phyloP scores from a whole-genome alignment of 352 stramenopile species.

The Pythium chondricola region DNA sequence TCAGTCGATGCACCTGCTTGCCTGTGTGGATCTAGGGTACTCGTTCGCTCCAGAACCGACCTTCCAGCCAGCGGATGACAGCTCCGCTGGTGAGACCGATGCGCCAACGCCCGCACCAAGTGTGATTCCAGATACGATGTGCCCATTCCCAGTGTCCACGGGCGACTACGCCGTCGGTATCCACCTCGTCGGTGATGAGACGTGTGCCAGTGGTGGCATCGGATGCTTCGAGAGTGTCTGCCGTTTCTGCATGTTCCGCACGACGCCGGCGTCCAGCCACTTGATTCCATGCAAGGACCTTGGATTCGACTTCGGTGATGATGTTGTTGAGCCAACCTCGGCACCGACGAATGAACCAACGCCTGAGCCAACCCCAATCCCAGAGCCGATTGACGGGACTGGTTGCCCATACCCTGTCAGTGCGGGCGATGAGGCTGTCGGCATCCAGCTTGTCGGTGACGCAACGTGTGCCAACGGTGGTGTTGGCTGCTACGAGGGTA shows the following conservation, averaged over 20 bases:
- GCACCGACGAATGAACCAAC: too few relatives aligned
- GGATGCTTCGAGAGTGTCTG: constrained; percentile 14
- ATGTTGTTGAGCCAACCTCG: too few relatives aligned
- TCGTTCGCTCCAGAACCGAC: too few relatives aligned
- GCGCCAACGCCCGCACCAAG: too few relatives aligned
- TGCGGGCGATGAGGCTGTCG: constrained; percentile 13
- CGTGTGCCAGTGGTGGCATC: constrained; percentile 8
- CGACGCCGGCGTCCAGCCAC: constrained; percentile 17
- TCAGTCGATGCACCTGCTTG: constrained; percentile 4
- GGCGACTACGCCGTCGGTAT: constrained; percentile 11
- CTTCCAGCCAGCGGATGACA: too few relatives aligned
- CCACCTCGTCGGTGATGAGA: neutral
- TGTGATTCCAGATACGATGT: too few relatives aligned
- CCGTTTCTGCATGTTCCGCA: constrained; percentile 14
- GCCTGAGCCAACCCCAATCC: too few relatives aligned
- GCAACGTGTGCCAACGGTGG: constrained; percentile 11
- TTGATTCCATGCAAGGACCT: constrained; percentile 2
- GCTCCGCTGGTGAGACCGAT: too few relatives aligned
- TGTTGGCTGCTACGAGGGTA: constrained; percentile 13
- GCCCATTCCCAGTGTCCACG: too few relatives aligned
- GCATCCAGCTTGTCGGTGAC: constrained; percentile 19
- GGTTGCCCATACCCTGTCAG: constrained; percentile 14
- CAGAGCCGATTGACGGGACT: too few relatives aligned
- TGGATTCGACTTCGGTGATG: too few relatives aligned
- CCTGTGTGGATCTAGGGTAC: constrained; percentile 7